A percentile compares a stretch with the other conserved stretches of the same genome.
These are phyloP conservation scores for Tuber microsphaerosporum DNA, from an alignment of 495 filamentous ascomycete genomes.

Conservation along the genomic window DNA sequence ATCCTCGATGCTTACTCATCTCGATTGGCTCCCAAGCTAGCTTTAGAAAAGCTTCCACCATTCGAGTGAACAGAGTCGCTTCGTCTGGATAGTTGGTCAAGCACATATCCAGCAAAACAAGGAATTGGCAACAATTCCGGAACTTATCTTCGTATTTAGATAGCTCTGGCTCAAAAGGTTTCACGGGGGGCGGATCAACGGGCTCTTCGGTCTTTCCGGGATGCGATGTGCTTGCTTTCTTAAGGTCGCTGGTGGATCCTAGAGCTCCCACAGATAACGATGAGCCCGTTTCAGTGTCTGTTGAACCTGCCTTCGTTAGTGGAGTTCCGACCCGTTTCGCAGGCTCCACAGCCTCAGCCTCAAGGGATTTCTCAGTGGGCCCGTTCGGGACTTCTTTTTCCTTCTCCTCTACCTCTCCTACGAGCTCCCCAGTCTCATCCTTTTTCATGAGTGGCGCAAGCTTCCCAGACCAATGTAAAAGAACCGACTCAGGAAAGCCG, in stretches of 20 bases:
- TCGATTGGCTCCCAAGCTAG: neutral
- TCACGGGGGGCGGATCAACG: neutral
- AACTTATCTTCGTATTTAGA: neutral
- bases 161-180: neutral
- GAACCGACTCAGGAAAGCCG: neutral
- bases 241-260: neutral
- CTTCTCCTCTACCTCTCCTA: neutral
- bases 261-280: too few relatives aligned
- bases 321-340: too few relatives aligned
- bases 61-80: neutral
- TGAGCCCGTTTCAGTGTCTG: too few relatives aligned
- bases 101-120: neutral
- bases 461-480: slow-evolving; percentile 1
- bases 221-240: neutral
- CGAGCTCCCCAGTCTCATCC: neutral
- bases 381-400: too few relatives aligned
- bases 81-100: neutral
- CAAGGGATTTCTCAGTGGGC: too few relatives aligned
- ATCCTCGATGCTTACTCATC: neutral
- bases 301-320: too few relatives aligned
- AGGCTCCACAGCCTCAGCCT: too few relatives aligned
- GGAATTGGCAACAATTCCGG: slow-evolving; percentile 1
- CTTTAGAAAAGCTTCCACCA: neutral
- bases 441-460: neutral
- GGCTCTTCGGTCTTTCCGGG: neutral